Evolutionary conservation across 2,329 filamentous ascomycete species (phyloP).

Genomic region (Colletotrichum ledebouriae): DNA sequence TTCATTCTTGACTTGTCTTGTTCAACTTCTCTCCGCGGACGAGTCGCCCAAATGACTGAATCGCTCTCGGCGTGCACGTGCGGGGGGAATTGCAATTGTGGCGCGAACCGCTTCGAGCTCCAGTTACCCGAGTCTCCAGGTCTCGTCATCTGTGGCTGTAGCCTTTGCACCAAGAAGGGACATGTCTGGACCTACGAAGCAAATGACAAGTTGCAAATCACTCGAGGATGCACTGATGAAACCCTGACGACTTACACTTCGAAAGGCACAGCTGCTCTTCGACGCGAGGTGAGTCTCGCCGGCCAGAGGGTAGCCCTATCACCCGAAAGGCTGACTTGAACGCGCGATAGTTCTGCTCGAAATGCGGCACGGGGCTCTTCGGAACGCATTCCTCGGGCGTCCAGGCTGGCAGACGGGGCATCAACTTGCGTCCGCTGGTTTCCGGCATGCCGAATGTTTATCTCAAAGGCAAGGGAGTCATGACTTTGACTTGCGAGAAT

Average conservation of each 20-base stretch:
- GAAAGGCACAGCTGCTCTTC: slow-evolving; percentile 14
- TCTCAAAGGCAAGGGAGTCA: slow-evolving; percentile 17
- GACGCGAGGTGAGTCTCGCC: slow-evolving; percentile 42
- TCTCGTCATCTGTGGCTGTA: slow-evolving; percentile 45
- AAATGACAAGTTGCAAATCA: slow-evolving; percentile 31
- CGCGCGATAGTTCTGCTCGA: slow-evolving; percentile 46
- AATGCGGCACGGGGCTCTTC: slow-evolving; percentile 47
- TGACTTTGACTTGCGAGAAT: not conserved
- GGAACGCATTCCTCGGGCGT: slow-evolving; percentile 46
- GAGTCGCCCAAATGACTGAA: not conserved
- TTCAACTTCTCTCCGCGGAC: not conserved
- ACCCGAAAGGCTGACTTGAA: not conserved
- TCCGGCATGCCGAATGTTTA: not conserved
- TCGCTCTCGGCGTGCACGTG: slow-evolving; percentile 19
- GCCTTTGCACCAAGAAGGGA: slow-evolving; percentile 48
- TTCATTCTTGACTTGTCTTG: too few species aligned
- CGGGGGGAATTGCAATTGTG: slow-evolving; percentile 50
- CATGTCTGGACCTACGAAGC: slow-evolving; percentile 46
- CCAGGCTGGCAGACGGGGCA: slow-evolving; percentile 41
- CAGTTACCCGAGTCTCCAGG: slow-evolving; percentile 24
- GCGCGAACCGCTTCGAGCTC: slow-evolving; percentile 47
- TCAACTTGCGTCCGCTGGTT: slow-evolving; percentile 44
- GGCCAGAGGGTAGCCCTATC: not conserved
- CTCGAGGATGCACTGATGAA: slow-evolving; percentile 36
- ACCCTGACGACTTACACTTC: slow-evolving; percentile 29